Evolutionary conservation across 2,329 filamentous ascomycete species (phyloP), one percentile per base, ranked within the genome.

Genomic region (Cercospora nicotianae): DNA sequence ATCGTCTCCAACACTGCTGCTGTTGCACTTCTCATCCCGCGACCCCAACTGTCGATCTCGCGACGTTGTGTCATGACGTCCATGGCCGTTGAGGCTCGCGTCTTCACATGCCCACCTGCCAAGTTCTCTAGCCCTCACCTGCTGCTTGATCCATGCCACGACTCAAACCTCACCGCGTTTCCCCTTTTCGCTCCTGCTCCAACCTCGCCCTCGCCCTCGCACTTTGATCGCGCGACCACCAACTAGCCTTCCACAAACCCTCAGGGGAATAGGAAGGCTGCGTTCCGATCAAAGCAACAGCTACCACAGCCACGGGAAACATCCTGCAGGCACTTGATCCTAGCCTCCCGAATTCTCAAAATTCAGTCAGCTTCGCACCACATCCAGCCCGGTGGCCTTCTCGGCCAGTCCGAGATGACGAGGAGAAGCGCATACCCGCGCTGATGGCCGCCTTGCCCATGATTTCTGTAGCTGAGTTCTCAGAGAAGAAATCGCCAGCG

Each of bases 361-460:
- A 7, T 18, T 23, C 28, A 59, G 55, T 36, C 55, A 33, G 28
- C 31, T 31, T 31, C 30, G 30, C 16, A 31, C 18, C 55, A 23
- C 55, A 16, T 28, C 55, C 55, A 59, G 28, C 30, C 28, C n/a
- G n/a, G 16, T 23, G 55, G 13, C 16, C 16, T 23, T 13, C 18
- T 59, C 48, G 55, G 55, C 16, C 55, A 59, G 55, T 36, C 55
- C 55, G 55, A 59, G 28, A 36, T 59, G 55, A 59, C 28, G 48
- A 26, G 6, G 48, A 26, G 13, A 28, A 7, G 48, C 23, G 48
- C 23, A 55, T 28, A 26, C 16, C 23, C 48, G 48, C 48, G 48
- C 48, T 28, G 48, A 28, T 55, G 48, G 23, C 48, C 48, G 48
- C 48, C 48, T 28, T 23, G 48, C 16, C 23, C 23, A 28, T 6